Conservation (phyloP, 306 rosid species). For the Pterocarpus santalinus region DNA sequence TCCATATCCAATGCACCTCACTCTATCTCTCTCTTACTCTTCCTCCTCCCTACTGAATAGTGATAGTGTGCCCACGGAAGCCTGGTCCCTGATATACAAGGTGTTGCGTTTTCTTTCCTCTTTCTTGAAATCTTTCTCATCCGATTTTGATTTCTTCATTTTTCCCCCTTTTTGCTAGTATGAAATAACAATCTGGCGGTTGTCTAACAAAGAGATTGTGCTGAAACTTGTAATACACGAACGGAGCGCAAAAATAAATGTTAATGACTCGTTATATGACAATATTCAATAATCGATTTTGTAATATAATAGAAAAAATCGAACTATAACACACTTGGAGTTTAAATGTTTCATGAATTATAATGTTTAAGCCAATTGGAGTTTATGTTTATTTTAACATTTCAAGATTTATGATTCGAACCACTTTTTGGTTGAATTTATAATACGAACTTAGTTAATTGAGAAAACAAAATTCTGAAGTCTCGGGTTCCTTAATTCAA, state of each 20-base stretch:
- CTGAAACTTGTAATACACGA: neutral
- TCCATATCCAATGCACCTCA: constrained; percentile 19
- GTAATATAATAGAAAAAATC: no score
- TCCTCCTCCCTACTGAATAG: no score
- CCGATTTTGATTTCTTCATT: neutral
- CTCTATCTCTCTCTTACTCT: no score
- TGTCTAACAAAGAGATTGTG: no score
- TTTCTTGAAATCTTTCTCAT: neutral
- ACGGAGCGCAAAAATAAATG: neutral
- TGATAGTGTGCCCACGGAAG: neutral
- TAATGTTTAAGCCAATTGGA: neutral
- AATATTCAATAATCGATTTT: no score
- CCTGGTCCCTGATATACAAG: constrained; percentile 21
- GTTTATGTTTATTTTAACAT: neutral
- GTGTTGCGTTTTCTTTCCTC: neutral
- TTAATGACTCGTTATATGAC: no score
- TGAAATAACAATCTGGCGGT: neutral
- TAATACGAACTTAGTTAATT: neutral
- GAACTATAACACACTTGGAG: no score
- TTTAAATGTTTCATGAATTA: neutral
- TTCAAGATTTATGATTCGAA: neutral
- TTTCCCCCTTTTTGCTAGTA: neutral
- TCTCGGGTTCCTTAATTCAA: neutral
- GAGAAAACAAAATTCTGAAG: neutral
- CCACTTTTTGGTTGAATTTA: no score